Evolutionary conservation across 2,329 filamentous ascomycete species (phyloP).

Genomic region (Colletotrichum cordylinicola): DNA sequence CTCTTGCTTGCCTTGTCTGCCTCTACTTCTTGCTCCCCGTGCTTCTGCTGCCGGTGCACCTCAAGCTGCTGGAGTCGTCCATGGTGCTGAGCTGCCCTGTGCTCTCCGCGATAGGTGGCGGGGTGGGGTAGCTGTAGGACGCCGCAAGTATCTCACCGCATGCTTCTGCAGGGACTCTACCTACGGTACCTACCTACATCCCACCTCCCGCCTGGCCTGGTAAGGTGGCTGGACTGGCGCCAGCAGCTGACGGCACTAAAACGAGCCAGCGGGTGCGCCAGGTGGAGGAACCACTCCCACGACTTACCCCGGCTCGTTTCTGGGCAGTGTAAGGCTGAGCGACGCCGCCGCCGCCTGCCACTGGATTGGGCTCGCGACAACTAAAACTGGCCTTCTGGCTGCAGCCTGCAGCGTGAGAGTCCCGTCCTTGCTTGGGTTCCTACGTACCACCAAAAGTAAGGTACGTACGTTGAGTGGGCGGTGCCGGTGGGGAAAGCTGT

Average conservation of each 20-base stretch:
- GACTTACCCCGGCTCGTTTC: slow-evolving; percentile 6
- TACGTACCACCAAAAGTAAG: background rate
- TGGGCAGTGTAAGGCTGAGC: slow-evolving; percentile 24
- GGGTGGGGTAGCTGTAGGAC: background rate
- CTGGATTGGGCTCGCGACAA: background rate
- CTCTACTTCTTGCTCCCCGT: background rate
- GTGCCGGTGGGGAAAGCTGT: background rate
- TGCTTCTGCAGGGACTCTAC: background rate
- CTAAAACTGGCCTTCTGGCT: background rate
- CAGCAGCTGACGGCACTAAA: slow-evolving; percentile 27
- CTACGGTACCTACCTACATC: background rate
- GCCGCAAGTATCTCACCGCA: background rate
- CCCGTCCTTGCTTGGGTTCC: background rate
- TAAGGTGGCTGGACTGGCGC: slow-evolving; percentile 26
- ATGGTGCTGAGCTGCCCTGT: background rate
- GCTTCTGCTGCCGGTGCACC: background rate
- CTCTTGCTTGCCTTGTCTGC: background rate
- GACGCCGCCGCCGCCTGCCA: background rate
- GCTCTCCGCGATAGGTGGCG: background rate
- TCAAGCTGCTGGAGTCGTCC: background rate
- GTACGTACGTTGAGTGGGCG: background rate
- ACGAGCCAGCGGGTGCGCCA: slow-evolving; percentile 1
- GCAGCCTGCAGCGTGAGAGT: background rate
- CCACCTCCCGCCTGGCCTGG: background rate
- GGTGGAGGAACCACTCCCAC: background rate